Base-by-base conservation (phyloP, 352 stramenopile species). In the Phytophthora brassicae region DNA sequence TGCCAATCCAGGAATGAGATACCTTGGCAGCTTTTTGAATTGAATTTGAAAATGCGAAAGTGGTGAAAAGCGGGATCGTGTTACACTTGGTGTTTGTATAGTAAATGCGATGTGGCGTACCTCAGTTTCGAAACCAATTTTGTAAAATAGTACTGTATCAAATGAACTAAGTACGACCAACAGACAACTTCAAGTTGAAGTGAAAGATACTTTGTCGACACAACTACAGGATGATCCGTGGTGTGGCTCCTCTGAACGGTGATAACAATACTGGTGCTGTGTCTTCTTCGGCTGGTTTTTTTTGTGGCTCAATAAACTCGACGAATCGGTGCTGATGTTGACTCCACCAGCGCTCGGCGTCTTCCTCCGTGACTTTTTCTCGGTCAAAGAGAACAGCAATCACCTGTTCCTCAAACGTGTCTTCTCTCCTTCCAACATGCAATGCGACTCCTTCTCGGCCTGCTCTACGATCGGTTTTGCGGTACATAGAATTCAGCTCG, bases 321-420 rank as follows among this genome's bases (percentile, higher is more conserved):
- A 49, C 46, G 58, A 94, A 94, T 16, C 83, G 83, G 54, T 86
- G 71, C 43, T 88, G 75, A 50, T 94, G 83, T 39, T 87, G 73
- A 12, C 39, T 51, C 85, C 85, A 94, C 85, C 85, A 94, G 11
- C 66, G 65, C 43, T 75, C 66, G n/a, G 85, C 85, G 13, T 94
- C 81, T 22, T 68, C 65, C 39, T 92, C 80, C 20, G 77, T 88
- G 42, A 94, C 74, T 45, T 94, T 94, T 44, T 94, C 83, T 67
- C 84, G 89, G 70, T 94, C 85, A 38, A 94, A 94, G 16, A 92
- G 74, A 35, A 94, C 74, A 20, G 81, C 83, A 50, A 92, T 90
- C 36, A 92, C 83, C 56, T 92, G 70, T 62, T 92, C 84, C 33
- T 91, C 80, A 17, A 84, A 73, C 20, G 74, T 94, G 72, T 94